Conservation (phyloP, 441 rosid genomes). For the Viola pubescens region DNA sequence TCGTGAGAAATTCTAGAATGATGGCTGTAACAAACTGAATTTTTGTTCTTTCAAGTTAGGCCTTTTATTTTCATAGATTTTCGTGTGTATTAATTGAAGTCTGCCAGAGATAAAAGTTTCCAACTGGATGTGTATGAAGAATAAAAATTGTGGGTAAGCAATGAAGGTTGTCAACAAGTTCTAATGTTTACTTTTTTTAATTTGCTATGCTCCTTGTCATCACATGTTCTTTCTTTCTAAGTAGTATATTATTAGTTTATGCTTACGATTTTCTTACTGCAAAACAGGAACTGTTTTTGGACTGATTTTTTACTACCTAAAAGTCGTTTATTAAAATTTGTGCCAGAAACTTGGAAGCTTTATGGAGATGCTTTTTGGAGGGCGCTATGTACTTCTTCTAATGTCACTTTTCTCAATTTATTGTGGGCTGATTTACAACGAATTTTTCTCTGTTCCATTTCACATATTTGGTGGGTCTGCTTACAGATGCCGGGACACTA, state of each 20-base stretch:
- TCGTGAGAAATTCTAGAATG: background rate
- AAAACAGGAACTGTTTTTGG: background rate
- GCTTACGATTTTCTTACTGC: background rate
- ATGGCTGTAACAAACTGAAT: background rate
- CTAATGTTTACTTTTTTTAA: background rate
- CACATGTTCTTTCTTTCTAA: background rate
- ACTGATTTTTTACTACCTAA: background rate
- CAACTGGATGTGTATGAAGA: background rate
- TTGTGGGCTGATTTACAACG: constrained; percentile 95
- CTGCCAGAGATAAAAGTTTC: background rate
- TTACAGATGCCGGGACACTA: constrained; percentile 73
- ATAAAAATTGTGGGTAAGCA: background rate
- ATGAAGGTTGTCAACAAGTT: background rate
- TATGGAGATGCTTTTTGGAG: constrained; percentile 97
- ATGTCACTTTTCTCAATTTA: constrained; percentile 91
- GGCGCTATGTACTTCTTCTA: constrained; percentile 81
- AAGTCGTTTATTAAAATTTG: constrained; percentile 7
- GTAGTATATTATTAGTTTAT: background rate
- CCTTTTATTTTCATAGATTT: background rate
- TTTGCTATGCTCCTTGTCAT: background rate
- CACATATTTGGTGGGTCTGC: constrained; percentile 91
- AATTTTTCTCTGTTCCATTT: constrained; percentile 90
- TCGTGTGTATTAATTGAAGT: background rate
- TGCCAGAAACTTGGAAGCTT: constrained; percentile 94
- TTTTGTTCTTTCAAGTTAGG: background rate